Evolutionary conservation across 2,329 filamentous ascomycete species (phyloP), one percentile per base, ranked within the genome.

Genomic region (Claviceps monticola): DNA sequence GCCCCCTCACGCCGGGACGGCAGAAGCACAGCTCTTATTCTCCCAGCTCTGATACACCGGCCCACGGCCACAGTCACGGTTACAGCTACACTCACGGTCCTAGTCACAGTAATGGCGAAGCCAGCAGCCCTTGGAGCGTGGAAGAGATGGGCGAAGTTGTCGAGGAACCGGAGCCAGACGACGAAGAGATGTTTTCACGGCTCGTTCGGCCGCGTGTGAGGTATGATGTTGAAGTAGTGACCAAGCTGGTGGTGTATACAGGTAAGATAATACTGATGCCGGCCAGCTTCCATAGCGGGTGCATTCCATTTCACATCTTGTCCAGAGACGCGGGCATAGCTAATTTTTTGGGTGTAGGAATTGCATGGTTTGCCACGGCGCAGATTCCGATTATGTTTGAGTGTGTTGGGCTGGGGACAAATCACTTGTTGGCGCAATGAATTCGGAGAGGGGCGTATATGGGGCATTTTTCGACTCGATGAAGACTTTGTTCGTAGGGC

Each of bases 221-320:
- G 59, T 98, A 97, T 63, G 93, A 98, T 68, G 91, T 97, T n/a
- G 93, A 98, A 68, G 91, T 98, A 41, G 86, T 98, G 39, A 97
- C 93, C 5, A 97, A 96, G 70, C 69, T 98, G 55, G 86, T 98
- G 60, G 88, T 98, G 23, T 98, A 98, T 71, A 79, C 85, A 54
- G 93, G 91, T 88, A 71, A 67, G 34, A 34, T 9, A 4, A 34
- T 11, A 11, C 29, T 11, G 9, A 34, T 11, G 9, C 29, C 9
- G 29, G 1, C 29, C 29, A 11, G 29, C 29, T 34, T 11, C 8
- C 29, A 34, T 34, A 34, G 9, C 29, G 29, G 29, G 29, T 4
- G 4, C 0, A 34, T 34, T 34, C 29, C 29, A 11, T 34, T 4
- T 34, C 29, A 34, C 29, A 11, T 11, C 29, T 34, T 34, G 4